A percentile compares a stretch with the other conserved stretches of the same genome.
Conservation (phyloP, 169 alveolate genomes). For the Ichthyophthirius multifiliis region DNA sequence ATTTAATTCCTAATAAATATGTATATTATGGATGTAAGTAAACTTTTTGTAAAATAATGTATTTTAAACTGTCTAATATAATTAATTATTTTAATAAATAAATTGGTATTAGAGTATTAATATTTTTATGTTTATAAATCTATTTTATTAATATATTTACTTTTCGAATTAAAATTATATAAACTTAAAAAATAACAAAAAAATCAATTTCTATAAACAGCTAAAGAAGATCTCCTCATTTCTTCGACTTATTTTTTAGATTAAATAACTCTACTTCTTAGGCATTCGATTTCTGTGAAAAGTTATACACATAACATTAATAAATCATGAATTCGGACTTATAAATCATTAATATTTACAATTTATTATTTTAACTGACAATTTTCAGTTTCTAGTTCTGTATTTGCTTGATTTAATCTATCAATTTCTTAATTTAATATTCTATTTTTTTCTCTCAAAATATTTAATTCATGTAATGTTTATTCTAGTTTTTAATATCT, state of each 20-base stretch:
- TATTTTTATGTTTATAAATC: no score
- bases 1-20: no score
- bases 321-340: neutral
- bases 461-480: neutral
- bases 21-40: no score
- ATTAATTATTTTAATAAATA: no score
- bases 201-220: neutral
- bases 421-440: neutral
- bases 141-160: no score
- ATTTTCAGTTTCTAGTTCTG: constrained; percentile 7
- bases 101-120: no score
- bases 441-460: constrained; percentile 9
- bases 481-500: neutral
- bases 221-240: constrained; percentile 9
- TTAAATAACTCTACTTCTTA: constrained; percentile 11
- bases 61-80: no score
- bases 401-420: neutral
- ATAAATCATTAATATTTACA: neutral
- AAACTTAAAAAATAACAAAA: no score
- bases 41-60: no score
- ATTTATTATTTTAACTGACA: neutral
- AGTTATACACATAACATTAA: neutral
- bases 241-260: constrained; percentile 19
- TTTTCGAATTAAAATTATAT: no score
- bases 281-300: constrained; percentile 8